Evolutionary conservation across 768 basidiomycete species (phyloP).

Genomic region (Boletus huronensis): DNA sequence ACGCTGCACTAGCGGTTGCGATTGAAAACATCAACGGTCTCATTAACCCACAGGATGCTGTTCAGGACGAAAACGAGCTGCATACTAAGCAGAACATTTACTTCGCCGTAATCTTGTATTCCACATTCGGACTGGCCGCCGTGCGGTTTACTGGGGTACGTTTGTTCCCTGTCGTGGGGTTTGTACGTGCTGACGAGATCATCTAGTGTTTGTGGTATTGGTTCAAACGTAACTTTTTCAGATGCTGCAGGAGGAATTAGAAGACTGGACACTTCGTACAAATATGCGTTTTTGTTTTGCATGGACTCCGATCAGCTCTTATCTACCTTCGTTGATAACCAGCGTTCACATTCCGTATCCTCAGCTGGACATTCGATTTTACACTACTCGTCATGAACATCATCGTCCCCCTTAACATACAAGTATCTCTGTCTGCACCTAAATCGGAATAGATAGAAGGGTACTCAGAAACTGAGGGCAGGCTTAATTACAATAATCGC

Average conservation of each 20-base stretch:
- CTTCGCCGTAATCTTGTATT: constrained; percentile 75
- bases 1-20: constrained; percentile 67
- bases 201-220: constrained; percentile 76
- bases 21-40: constrained; percentile 75
- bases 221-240: constrained; percentile 79
- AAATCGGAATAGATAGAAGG: constrained; percentile 23
- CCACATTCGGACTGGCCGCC: constrained; percentile 69
- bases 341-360: constrained; percentile 13
- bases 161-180: constrained; percentile 22
- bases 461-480: constrained; percentile 18
- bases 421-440: constrained; percentile 22
- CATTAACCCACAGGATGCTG: constrained; percentile 35
- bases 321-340: constrained; percentile 34
- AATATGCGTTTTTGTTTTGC: constrained; percentile 18
- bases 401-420: constrained; percentile 13
- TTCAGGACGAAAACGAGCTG: constrained; percentile 40
- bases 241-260: constrained; percentile 74
- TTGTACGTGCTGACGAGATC: constrained; percentile 2
- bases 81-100: constrained; percentile 55
- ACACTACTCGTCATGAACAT: constrained; percentile 18
- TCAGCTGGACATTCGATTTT: constrained; percentile 25
- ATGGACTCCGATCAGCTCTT: constrained; percentile 26
- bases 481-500: constrained; percentile 8
- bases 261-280: background rate
- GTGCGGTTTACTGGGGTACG: constrained; percentile 77